Evolutionary conservation across 2,329 filamentous ascomycete species (phyloP).

Genomic region (Colletotrichum australisinense): DNA sequence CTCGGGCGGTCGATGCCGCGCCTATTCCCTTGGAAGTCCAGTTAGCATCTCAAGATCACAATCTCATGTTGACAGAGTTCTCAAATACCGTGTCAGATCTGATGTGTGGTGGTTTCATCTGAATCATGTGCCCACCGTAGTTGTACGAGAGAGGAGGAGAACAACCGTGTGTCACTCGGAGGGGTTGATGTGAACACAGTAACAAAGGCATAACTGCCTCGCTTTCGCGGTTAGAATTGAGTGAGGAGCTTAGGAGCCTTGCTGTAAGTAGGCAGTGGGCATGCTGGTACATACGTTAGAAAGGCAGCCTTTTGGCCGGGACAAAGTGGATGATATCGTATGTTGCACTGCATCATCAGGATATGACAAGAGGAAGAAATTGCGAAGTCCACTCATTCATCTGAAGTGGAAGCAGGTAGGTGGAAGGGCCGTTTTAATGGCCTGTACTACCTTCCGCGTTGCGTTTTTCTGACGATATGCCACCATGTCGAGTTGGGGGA

Average conservation of each 20-base stretch:
- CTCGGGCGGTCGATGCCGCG: not conserved
- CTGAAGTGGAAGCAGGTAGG: too few species aligned
- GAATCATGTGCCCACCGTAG: not conserved
- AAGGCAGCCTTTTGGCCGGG: too few species aligned
- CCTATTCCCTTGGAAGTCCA: not conserved
- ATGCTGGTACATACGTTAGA: too few species aligned
- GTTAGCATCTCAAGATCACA: not conserved
- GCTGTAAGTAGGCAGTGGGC: too few species aligned
- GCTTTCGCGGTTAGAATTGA: not conserved
- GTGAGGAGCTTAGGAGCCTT: not conserved
- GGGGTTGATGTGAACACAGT: not conserved
- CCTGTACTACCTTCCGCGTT: too few species aligned
- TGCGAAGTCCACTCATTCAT: too few species aligned
- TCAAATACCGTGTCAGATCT: slow-evolving; percentile 12
- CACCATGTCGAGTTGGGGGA: not conserved
- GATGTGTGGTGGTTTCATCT: slow-evolving; percentile 19
- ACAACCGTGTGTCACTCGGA: slow-evolving; percentile 13
- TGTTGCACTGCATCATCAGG: too few species aligned
- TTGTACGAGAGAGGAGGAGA: not conserved
- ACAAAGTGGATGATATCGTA: too few species aligned
- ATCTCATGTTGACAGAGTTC: slow-evolving; percentile 10
- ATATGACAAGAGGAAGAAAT: too few species aligned
- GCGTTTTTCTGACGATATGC: too few species aligned
- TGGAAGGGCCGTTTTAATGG: too few species aligned
- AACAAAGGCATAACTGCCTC: not conserved